Conservation (phyloP, 2,329 filamentous ascomycete species). For the Incumbomyces delicatus region DNA sequence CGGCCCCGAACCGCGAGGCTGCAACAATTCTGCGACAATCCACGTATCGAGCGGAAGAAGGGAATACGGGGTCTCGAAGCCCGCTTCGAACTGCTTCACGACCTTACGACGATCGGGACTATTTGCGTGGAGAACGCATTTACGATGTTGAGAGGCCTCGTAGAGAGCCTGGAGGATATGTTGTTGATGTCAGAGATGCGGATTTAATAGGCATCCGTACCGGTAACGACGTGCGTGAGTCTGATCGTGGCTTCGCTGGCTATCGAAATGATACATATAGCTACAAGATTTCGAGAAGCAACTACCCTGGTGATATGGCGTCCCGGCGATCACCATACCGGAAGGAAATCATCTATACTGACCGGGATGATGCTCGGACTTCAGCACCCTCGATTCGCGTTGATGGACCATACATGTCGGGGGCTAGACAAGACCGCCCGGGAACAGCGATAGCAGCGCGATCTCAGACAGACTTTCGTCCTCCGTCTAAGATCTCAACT, state of each 20-base stretch:
- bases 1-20: not conserved
- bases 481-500: not conserved
- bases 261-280: constrained; percentile 1
- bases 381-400: not conserved
- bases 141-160: constrained; percentile 1
- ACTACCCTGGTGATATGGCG: not conserved
- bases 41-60: not conserved
- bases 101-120: not conserved
- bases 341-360: not conserved
- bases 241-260: constrained; percentile 3
- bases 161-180: not conserved
- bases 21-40: not conserved
- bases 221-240: not conserved
- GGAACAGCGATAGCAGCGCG: not conserved
- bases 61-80: not conserved
- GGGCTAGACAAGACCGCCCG: not conserved
- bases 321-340: not conserved
- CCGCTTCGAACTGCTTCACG: not conserved
- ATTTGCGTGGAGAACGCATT: not conserved
- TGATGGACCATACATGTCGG: constrained; percentile 2
- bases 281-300: too few species aligned
- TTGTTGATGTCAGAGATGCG: constrained; percentile 3
- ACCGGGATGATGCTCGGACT: not conserved
- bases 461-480: not conserved
- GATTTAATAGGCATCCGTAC: constrained; percentile 1